phyloP scores from a whole-genome alignment of 306 rosid genomes.

The Vicia villosa region DNA sequence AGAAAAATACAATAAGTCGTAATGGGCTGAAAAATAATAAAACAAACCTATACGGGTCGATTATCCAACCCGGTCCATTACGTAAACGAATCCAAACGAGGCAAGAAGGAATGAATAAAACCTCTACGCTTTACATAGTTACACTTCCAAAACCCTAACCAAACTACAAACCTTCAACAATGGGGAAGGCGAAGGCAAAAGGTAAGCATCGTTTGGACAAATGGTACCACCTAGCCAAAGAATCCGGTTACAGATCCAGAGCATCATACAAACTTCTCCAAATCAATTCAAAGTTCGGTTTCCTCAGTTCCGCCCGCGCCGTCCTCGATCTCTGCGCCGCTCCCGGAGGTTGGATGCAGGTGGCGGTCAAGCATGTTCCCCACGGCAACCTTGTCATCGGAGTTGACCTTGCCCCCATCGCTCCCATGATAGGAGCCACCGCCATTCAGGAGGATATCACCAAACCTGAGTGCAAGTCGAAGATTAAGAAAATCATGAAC shows the following conservation, averaged over 20 bases:
- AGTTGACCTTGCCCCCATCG: conserved; percentile 78
- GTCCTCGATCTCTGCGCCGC: conserved; percentile 99
- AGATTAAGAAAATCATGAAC: conserved; percentile 64
- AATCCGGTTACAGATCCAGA: conserved; percentile 89
- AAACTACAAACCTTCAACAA: not conserved
- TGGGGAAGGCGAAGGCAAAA: conserved; percentile 93
- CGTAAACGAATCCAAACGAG: not conserved
- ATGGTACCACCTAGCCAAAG: conserved; percentile 86
- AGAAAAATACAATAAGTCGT: no score
- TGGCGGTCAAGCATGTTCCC: conserved; percentile 83
- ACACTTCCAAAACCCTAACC: not conserved
- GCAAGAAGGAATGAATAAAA: not conserved
- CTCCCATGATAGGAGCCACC: conserved; percentile 70
- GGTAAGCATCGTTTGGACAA: conserved; percentile 96
- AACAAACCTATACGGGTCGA: not conserved
- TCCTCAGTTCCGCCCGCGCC: conserved; percentile 75
- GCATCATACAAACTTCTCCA: conserved; percentile 94
- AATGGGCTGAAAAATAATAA: not conserved
- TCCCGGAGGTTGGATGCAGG: conserved; percentile 99
- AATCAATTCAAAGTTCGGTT: conserved; percentile 65
- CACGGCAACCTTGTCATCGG: conserved; percentile 76
- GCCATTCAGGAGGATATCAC: conserved; percentile 89
- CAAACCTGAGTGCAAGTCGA: conserved; percentile 63
- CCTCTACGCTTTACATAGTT: not conserved
- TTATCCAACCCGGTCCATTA: not conserved